These are phyloP conservation scores for Paracoccidioides lutzii DNA, from an alignment of 2,329 filamentous ascomycete genomes.

Conservation along the genomic window DNA sequence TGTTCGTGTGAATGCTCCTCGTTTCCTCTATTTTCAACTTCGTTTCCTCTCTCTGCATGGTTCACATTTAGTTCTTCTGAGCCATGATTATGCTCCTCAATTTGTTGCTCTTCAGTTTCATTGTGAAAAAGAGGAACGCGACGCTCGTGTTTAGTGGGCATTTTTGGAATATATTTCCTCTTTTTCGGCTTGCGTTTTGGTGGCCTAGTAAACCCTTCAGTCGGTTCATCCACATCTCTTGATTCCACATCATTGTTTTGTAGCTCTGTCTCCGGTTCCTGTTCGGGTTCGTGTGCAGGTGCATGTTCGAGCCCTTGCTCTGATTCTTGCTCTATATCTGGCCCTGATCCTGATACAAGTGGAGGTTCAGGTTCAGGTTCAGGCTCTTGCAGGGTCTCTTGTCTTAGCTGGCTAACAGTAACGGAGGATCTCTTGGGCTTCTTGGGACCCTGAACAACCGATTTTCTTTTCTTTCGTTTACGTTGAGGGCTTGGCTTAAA, in stretches of 20 bases:
- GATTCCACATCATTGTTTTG: background rate
- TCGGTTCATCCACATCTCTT: background rate
- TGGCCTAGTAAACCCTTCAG: background rate
- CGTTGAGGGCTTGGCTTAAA: background rate
- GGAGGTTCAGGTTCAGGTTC: background rate
- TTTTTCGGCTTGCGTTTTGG: slow-evolving; percentile 1
- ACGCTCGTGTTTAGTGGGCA: background rate
- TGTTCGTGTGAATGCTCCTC: background rate
- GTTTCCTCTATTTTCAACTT: slow-evolving; percentile 10
- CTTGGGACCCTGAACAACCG: slow-evolving; percentile 8
- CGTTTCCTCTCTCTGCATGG: slow-evolving; percentile 6
- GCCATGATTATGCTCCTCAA: background rate
- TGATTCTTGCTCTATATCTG: background rate
- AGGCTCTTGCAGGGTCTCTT: background rate
- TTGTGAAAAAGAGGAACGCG: background rate
- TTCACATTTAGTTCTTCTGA: slow-evolving; percentile 4
- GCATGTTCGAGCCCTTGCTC: background rate
- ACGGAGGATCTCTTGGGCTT: slow-evolving; percentile 1
- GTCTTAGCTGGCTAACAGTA: background rate
- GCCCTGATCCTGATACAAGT: slow-evolving; percentile 2
- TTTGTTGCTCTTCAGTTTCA: background rate
- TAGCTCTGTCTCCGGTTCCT: background rate
- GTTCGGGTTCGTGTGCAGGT: slow-evolving; percentile 1
- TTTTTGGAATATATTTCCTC: slow-evolving; percentile 1
- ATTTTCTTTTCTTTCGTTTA: slow-evolving; percentile 10